A percentile compares a stretch with the other conserved stretches of the same genome.
Conservation (phyloP, 352 stramenopile genomes). For the Pythium plurisporium region DNA sequence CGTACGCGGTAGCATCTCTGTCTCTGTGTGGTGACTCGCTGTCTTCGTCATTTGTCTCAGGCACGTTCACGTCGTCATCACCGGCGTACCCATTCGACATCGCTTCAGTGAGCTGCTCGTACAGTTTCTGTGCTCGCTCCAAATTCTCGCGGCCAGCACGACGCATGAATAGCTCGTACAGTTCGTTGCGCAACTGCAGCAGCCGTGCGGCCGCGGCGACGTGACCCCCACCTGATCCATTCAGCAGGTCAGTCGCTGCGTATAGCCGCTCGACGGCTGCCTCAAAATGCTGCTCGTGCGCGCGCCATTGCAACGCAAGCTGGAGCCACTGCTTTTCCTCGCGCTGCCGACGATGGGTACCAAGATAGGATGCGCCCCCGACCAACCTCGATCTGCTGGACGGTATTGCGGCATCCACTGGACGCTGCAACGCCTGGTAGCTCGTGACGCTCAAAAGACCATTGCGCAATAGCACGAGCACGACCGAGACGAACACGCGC, state of each 20-base stretch:
- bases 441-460: constrained; percentile 50
- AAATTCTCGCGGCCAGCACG: constrained; percentile 26
- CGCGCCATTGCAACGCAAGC: constrained; percentile 53
- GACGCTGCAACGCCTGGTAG: constrained; percentile 31
- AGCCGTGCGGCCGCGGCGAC: constrained; percentile 29
- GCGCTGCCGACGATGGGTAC: constrained; percentile 25
- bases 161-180: constrained; percentile 46
- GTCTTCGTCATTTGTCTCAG: not conserved
- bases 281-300: constrained; percentile 48
- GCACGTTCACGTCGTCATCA: not conserved
- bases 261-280: constrained; percentile 44
- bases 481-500: constrained; percentile 59
- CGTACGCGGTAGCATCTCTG: too few species aligned
- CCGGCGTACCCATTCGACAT: not conserved
- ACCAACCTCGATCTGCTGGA: not conserved
- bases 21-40: not conserved
- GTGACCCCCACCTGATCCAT: constrained; percentile 4
- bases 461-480: constrained; percentile 58
- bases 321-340: constrained; percentile 44
- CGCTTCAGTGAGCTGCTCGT: constrained; percentile 1
- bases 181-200: constrained; percentile 46
- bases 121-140: constrained; percentile 22
- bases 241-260: constrained; percentile 10
- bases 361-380: not conserved
- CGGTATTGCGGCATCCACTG: too few species aligned